phyloP scores from a whole-genome alignment of 352 stramenopile genomes.

The Aphanomyces stellatus region DNA sequence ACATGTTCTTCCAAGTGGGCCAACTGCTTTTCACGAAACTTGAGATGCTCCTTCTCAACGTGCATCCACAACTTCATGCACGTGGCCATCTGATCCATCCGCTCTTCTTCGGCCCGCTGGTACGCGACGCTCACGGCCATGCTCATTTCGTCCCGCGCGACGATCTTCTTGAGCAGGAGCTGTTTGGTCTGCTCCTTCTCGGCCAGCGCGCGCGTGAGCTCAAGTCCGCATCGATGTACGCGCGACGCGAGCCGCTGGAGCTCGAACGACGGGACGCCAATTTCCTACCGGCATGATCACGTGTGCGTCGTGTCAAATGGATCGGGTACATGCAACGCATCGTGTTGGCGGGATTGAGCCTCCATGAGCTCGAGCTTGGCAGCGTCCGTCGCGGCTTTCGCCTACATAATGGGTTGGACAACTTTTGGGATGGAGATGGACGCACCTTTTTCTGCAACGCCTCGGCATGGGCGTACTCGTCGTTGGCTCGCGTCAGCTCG shows the following conservation, averaged over 20 bases:
- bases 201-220: constrained; percentile 48
- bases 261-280: constrained; percentile 76
- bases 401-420: constrained; percentile 21
- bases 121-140: constrained; percentile 84
- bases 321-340: constrained; percentile 47
- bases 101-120: constrained; percentile 76
- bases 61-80: constrained; percentile 63
- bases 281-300: constrained; percentile 28
- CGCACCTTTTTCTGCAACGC: constrained; percentile 30
- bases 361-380: constrained; percentile 40
- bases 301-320: not conserved
- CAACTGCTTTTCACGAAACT: constrained; percentile 52
- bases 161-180: constrained; percentile 69
- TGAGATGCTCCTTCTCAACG: constrained; percentile 66
- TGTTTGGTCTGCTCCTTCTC: constrained; percentile 55
- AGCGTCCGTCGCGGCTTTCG: constrained; percentile 29
- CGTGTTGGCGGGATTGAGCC: constrained; percentile 45
- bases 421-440: not conserved
- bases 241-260: constrained; percentile 56
- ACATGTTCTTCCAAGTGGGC: constrained; percentile 47
- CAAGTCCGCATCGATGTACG: constrained; percentile 52
- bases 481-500: constrained; percentile 70
- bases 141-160: constrained; percentile 81
- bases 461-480: constrained; percentile 46
- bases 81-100: constrained; percentile 61